Evolutionary conservation across 345 rosid species (phyloP).

Genomic region (Salix arbutifolia): DNA sequence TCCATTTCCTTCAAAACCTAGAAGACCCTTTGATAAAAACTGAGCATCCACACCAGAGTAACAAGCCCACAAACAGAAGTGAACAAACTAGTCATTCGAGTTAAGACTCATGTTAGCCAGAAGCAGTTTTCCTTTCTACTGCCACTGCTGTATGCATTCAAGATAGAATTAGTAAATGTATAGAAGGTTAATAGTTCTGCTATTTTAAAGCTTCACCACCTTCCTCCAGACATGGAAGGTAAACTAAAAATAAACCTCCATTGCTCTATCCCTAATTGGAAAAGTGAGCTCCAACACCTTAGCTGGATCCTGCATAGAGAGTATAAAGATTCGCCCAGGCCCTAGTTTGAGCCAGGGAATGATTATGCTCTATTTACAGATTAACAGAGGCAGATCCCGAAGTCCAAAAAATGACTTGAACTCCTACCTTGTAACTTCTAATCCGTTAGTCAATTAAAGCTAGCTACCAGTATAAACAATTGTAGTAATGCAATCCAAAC

Average conservation of each 20-base stretch:
- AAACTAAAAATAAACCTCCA: constrained; percentile 50
- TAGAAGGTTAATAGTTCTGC: constrained; percentile 24
- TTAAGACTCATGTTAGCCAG: constrained; percentile 22
- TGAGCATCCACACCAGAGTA: constrained; percentile 23
- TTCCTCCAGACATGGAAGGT: constrained; percentile 36
- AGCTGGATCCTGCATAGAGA: constrained; percentile 44
- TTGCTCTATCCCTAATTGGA: constrained; percentile 58
- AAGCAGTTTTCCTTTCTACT: constrained; percentile 29
- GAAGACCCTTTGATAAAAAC: constrained; percentile 16
- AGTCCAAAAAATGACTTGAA: constrained; percentile 30
- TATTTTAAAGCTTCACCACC: constrained; percentile 30
- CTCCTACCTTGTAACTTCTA: constrained; percentile 34
- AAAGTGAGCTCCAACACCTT: constrained; percentile 59
- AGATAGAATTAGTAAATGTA: constrained; percentile 21
- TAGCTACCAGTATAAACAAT: constrained; percentile 45
- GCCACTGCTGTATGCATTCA: constrained; percentile 22
- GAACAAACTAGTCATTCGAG: constrained; percentile 25
- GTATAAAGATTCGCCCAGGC: constrained; percentile 41
- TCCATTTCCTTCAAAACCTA: constrained; percentile 16
- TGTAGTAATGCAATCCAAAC: constrained; percentile 28
- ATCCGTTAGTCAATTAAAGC: constrained; percentile 36
- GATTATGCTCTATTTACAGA: constrained; percentile 64
- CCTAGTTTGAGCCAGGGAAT: constrained; percentile 34
- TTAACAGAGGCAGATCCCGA: constrained; percentile 46
- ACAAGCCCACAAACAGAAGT: constrained; percentile 16